phyloP scores from a whole-genome alignment of 2,329 filamentous ascomycete species.

The Fusarium burgessii region DNA sequence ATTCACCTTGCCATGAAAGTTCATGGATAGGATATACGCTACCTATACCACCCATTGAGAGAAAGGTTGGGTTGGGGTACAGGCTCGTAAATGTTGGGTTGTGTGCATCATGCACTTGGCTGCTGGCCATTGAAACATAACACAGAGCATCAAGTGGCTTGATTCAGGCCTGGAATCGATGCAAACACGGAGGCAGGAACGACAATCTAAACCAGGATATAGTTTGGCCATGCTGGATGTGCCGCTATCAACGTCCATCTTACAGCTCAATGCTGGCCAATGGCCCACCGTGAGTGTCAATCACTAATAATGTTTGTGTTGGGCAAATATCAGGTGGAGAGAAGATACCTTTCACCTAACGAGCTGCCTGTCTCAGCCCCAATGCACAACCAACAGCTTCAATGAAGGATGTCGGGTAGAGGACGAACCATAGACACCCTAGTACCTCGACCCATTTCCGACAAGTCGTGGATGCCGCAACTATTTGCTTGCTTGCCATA shows the following conservation, averaged over 20 bases:
- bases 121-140: conserved; percentile 17
- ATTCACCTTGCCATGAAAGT: neutral
- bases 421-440: conserved; percentile 35
- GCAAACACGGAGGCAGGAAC: conserved; percentile 25
- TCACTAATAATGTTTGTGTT: neutral
- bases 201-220: conserved; percentile 5
- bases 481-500: conserved; percentile 34
- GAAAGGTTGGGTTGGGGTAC: neutral
- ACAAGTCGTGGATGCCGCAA: conserved; percentile 14
- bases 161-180: conserved; percentile 2
- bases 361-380: conserved; percentile 49
- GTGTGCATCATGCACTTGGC: conserved; percentile 7
- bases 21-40: neutral
- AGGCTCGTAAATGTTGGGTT: conserved; percentile 12
- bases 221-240: neutral
- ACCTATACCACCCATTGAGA: neutral
- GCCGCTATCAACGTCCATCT: neutral
- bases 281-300: conserved; percentile 7
- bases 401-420: conserved; percentile 39
- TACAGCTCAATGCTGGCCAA: conserved; percentile 5
- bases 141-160: conserved; percentile 27
- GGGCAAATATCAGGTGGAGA: conserved; percentile 18
- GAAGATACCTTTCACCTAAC: conserved; percentile 2
- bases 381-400: conserved; percentile 50
- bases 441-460: conserved; percentile 31